These are phyloP conservation scores for Evansstolkia leycettana DNA, from an alignment of 495 filamentous ascomycete genomes.

Conservation along the genomic window DNA sequence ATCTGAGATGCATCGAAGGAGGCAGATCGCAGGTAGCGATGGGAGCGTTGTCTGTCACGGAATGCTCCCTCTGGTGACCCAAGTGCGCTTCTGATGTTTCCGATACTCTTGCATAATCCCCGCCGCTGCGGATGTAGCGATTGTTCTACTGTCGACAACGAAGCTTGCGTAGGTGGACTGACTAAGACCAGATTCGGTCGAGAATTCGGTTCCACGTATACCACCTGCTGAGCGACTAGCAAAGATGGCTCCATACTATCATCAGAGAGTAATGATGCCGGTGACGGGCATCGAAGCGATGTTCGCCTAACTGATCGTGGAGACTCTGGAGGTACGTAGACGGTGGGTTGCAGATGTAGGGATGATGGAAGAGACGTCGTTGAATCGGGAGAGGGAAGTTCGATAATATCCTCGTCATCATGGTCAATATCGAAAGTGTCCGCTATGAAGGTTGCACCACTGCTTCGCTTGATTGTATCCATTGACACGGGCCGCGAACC, in stretches of 20 bases:
- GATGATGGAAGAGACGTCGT: slow-evolving; percentile 21
- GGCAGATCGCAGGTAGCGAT: too few species aligned
- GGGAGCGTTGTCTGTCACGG: too few species aligned
- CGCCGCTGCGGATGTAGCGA: too few species aligned
- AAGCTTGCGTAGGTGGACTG: slow-evolving; percentile 12
- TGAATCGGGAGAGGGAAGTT: slow-evolving; percentile 22
- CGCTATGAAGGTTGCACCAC: slow-evolving; percentile 20
- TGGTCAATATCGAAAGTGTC: slow-evolving; percentile 25
- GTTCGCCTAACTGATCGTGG: slow-evolving; percentile 4
- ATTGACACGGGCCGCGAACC: slow-evolving; percentile 24
- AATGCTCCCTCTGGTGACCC: too few species aligned
- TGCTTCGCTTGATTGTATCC: slow-evolving; percentile 31
- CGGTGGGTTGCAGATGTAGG: slow-evolving; percentile 20
- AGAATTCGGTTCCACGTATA: slow-evolving; percentile 18
- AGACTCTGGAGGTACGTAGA: slow-evolving; percentile 20
- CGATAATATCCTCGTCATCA: slow-evolving; percentile 27
- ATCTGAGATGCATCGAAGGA: too few species aligned
- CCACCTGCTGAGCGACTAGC: slow-evolving; percentile 25
- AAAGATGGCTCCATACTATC: slow-evolving; percentile 21
- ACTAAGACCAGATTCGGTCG: slow-evolving; percentile 29
- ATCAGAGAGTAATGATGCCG: slow-evolving; percentile 20
- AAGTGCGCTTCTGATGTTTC: too few species aligned
- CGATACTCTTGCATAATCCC: too few species aligned
- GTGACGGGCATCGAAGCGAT: slow-evolving; percentile 17
- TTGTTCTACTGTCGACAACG: neutral